These are phyloP conservation scores for Fusarium sterilihyphosum DNA, from an alignment of 2,329 filamentous ascomycete genomes.

Conservation along the genomic window DNA sequence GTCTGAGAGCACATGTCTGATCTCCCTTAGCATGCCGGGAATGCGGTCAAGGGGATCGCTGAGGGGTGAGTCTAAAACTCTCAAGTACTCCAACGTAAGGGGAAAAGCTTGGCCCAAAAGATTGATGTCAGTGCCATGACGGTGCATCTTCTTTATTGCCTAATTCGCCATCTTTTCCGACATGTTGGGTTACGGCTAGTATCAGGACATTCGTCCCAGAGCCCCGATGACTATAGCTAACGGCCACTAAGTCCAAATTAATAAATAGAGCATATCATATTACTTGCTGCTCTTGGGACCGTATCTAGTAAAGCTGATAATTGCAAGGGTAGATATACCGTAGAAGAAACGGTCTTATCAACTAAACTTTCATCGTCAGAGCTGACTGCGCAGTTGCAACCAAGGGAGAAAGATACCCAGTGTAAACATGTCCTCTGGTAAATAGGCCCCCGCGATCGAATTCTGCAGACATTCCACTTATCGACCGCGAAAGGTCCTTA, in stretches of 20 bases:
- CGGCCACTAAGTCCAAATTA: background rate
- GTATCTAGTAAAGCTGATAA: rapidly evolving
- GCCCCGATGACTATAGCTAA: background rate
- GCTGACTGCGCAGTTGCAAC: no score
- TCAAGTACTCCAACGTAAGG: background rate
- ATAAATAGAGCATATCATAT: background rate
- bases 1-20: background rate
- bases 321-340: rapidly evolving
- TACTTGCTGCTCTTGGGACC: background rate
- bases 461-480: rapidly evolving
- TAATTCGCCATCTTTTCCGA: background rate
- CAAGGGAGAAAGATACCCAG: background rate
- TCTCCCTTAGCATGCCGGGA: background rate
- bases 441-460: background rate
- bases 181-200: no score
- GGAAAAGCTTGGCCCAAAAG: background rate
- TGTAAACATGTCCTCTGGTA: background rate
- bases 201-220: background rate
- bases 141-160: no score
- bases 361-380: background rate
- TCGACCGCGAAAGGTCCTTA: background rate
- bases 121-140: background rate
- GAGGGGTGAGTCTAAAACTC: background rate
- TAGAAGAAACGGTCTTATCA: background rate
- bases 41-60: background rate